phyloP scores from a whole-genome alignment of 768 basidiomycete genomes.

The Hericium alpestre region DNA sequence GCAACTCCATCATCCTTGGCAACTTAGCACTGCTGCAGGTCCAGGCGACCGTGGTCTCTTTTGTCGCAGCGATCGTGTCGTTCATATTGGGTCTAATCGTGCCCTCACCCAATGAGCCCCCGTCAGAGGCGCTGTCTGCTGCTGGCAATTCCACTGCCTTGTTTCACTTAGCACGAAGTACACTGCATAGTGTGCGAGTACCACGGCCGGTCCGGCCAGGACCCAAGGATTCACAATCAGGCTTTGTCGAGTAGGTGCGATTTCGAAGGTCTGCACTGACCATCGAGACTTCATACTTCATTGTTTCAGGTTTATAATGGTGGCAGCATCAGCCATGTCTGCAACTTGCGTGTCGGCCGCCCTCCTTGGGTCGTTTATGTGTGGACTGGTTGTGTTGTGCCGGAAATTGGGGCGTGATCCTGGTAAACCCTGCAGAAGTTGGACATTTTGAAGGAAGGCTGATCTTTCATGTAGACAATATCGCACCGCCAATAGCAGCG shows the following conservation, averaged over 20 bases:
- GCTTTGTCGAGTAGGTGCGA: constrained; percentile 8
- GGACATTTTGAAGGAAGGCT: background rate
- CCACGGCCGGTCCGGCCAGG: constrained; percentile 2
- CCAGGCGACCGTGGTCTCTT: constrained; percentile 84
- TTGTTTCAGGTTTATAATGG: constrained; percentile 54
- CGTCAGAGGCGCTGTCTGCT: background rate
- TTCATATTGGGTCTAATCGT: constrained; percentile 61
- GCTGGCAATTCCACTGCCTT: background rate
- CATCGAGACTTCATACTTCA: constrained; percentile 2
- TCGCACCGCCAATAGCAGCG: constrained; percentile 87
- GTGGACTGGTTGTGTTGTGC: constrained; percentile 68
- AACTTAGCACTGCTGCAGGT: constrained; percentile 85
- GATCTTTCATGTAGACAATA: constrained; percentile 56
- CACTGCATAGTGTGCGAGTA: background rate
- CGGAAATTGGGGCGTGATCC: constrained; percentile 72
- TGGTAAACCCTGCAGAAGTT: constrained; percentile 32
- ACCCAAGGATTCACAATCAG: constrained; percentile 3
- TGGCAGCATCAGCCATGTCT: constrained; percentile 69
- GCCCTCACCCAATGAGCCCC: constrained; percentile 21
- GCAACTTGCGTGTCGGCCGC: constrained; percentile 70
- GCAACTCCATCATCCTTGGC: constrained; percentile 62
- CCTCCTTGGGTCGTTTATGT: constrained; percentile 90
- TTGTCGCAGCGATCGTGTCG: constrained; percentile 70
- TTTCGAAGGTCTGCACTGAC: no score
- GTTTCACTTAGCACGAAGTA: background rate